Conservation (phyloP, 768 basidiomycete species). For the Rhizopogon rudus region DNA sequence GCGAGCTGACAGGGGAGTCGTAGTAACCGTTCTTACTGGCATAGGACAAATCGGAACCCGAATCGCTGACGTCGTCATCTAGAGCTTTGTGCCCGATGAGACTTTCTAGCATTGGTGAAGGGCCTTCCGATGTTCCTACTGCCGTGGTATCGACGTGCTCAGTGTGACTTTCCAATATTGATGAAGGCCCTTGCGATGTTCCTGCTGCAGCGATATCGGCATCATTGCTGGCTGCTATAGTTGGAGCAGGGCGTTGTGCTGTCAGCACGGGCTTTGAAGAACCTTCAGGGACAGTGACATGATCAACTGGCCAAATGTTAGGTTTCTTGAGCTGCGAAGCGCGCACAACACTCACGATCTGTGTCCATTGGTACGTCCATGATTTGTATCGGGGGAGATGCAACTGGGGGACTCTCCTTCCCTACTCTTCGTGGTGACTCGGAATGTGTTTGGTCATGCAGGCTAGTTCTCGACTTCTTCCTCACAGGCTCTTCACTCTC, state of each 20-base stretch:
- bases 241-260: neutral
- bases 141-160: no score
- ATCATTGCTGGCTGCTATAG: neutral
- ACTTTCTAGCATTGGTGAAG: neutral
- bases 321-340: constrained; percentile 4
- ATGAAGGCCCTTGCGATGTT: neutral
- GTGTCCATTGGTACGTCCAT: constrained; percentile 14
- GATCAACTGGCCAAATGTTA: neutral
- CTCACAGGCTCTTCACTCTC: neutral
- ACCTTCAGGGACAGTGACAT: neutral
- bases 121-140: neutral
- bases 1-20: constrained; percentile 20
- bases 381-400: neutral
- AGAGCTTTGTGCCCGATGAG: neutral
- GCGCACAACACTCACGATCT: constrained; percentile 20
- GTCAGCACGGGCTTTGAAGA: neutral
- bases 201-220: no score
- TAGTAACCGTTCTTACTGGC: constrained; percentile 15
- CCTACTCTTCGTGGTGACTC: neutral
- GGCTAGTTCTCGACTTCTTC: neutral
- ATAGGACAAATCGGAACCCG: constrained; percentile 21
- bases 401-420: neutral
- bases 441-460: neutral
- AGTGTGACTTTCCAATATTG: neutral
- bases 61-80: constrained; percentile 10